phyloP scores from a whole-genome alignment of 352 stramenopile species.

The Globisporangium polare region DNA sequence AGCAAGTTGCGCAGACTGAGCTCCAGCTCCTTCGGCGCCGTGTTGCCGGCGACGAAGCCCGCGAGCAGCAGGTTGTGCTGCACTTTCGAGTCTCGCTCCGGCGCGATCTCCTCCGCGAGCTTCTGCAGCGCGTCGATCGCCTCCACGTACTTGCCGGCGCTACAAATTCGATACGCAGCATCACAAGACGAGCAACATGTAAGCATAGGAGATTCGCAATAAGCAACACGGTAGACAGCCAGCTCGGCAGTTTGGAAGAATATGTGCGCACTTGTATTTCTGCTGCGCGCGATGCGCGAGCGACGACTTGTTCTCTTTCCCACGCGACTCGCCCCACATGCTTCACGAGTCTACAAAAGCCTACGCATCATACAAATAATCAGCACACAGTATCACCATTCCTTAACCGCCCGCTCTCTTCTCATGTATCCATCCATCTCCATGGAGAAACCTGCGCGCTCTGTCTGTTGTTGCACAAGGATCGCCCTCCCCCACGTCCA shows the following conservation, averaged over 20 bases:
- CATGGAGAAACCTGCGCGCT: background rate
- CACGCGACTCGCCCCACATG: conserved; percentile 56
- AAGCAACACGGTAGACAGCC: conserved; percentile 1
- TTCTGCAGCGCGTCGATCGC: conserved; percentile 82
- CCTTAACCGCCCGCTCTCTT: background rate
- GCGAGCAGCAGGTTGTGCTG: conserved; percentile 82
- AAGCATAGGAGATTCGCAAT: no score
- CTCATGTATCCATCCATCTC: background rate
- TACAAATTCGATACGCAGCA: conserved; percentile 20
- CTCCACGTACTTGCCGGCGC: conserved; percentile 82
- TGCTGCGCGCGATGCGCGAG: conserved; percentile 82
- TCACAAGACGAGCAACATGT: background rate
- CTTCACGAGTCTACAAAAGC: background rate
- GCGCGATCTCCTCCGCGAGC: conserved; percentile 75
- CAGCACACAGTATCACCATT: background rate
- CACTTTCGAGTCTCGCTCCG: conserved; percentile 74
- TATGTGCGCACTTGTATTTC: conserved; percentile 76
- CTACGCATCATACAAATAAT: background rate
- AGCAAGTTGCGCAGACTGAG: conserved; percentile 60
- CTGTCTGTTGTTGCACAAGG: background rate
- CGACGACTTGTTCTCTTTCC: conserved; percentile 86
- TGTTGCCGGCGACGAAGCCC: conserved; percentile 58
- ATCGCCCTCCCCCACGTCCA: background rate
- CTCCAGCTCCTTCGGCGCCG: conserved; percentile 70
- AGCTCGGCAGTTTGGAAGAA: background rate